Conservation (phyloP, 192 early-diverging fungal genomes). For the Radiomyces spectabilis region DNA sequence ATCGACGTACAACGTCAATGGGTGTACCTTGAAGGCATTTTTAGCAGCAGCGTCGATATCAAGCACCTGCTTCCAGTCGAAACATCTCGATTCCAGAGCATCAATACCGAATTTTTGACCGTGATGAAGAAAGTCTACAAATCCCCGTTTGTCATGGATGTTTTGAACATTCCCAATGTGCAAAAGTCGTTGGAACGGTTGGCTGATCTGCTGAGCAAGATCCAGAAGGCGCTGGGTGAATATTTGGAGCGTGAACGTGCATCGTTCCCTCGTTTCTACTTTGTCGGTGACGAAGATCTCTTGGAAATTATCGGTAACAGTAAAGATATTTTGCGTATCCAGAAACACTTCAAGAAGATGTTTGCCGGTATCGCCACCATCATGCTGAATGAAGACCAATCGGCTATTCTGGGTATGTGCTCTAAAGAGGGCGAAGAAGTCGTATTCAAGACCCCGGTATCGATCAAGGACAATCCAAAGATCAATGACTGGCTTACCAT, state of each 20-base stretch:
- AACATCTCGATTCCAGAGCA: conserved; percentile 91
- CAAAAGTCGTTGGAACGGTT: conserved; percentile 94
- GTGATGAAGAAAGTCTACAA: conserved; percentile 99
- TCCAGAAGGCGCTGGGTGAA: conserved; percentile 98
- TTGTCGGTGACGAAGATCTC: conserved; percentile 99
- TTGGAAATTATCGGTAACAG: conserved; percentile 99
- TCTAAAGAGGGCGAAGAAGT: conserved; percentile 94
- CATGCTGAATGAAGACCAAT: conserved; percentile 72
- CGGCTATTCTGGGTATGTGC: conserved; percentile 71
- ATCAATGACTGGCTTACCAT: conserved; percentile 97
- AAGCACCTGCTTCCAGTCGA: conserved; percentile 95
- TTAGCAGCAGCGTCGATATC: conserved; percentile 94
- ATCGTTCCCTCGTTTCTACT: conserved; percentile 99
- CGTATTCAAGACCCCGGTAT: conserved; percentile 67
- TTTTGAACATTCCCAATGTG: conserved; percentile 86
- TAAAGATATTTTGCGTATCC: conserved; percentile 90
- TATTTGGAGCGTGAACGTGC: conserved; percentile 96
- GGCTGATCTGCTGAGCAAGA: conserved; percentile 86
- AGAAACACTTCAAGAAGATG: conserved; percentile 99
- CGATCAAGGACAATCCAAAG: conserved; percentile 74
- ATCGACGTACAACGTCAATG: conserved; percentile 99
- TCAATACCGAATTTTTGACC: conserved; percentile 96
- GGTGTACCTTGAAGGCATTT: conserved; percentile 99
- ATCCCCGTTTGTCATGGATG: conserved; percentile 93
- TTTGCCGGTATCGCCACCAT: conserved; percentile 93